These are phyloP conservation scores for Rhodotorula graminis DNA, from an alignment of 768 basidiomycete species.

Conservation along the genomic window DNA sequence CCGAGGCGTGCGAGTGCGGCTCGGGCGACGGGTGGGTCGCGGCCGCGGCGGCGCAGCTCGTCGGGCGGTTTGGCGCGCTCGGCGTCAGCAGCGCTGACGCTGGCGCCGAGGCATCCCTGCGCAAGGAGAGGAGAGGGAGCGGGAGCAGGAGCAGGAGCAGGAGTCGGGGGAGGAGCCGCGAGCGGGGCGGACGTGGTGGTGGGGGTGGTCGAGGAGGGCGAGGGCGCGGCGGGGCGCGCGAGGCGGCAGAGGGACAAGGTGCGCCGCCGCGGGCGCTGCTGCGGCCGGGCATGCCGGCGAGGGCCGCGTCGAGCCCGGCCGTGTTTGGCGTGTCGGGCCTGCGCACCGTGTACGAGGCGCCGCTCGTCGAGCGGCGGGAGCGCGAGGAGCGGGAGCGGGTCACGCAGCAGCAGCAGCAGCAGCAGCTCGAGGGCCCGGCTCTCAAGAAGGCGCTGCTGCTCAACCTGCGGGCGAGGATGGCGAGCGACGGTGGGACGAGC, in stretches of 20 bases:
- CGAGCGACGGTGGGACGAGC: constrained; percentile 9
- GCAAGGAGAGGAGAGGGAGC: not conserved
- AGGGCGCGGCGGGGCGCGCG: not conserved
- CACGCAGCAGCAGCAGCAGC: not conserved
- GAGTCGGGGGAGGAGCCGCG: not conserved
- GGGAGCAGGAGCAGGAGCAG: not conserved
- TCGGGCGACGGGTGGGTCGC: not conserved
- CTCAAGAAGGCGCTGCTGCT: constrained; percentile 13
- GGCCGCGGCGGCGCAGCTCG: not conserved
- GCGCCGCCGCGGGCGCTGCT: no score
- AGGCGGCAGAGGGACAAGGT: no score
- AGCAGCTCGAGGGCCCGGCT: constrained; percentile 1
- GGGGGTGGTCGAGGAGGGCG: no score
- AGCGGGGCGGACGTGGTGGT: not conserved
- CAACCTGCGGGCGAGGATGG: constrained; percentile 13
- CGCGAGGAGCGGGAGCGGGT: no score
- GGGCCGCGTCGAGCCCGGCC: constrained; percentile 9
- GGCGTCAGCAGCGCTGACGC: not conserved
- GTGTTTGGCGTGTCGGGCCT: not conserved
- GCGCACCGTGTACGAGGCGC: not conserved
- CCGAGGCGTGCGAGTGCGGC: constrained; percentile 10
- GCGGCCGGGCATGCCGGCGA: not conserved
- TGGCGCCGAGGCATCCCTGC: no score
- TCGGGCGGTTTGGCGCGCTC: not conserved
- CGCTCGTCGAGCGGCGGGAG: not conserved